A percentile compares a stretch with the other conserved stretches of the same genome.
These are phyloP conservation scores for Fusarium bulbicola DNA, from an alignment of 2,329 filamentous ascomycete genomes.

Conservation along the genomic window DNA sequence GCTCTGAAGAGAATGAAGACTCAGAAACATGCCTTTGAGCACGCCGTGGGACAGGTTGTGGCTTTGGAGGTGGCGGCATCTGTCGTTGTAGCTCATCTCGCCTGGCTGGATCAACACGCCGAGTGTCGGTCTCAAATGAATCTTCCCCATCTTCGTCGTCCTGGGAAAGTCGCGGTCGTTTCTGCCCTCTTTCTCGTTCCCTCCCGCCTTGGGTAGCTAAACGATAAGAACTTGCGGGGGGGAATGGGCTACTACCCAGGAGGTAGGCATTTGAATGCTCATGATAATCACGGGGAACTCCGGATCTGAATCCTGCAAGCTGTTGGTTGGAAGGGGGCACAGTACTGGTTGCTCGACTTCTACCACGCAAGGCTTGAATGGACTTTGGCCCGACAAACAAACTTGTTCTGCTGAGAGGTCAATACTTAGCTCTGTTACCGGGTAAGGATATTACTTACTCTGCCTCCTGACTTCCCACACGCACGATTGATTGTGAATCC, in stretches of 20 bases:
- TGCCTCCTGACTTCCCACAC: slow-evolving; percentile 19
- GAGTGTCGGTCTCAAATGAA: slow-evolving; percentile 43
- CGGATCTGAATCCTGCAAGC: slow-evolving; percentile 12
- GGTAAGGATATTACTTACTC: slow-evolving; percentile 16
- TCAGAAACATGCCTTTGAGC: background rate
- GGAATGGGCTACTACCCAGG: slow-evolving; percentile 16
- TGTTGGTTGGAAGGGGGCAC: slow-evolving; percentile 37
- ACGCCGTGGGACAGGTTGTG: slow-evolving; percentile 1
- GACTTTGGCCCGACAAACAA: slow-evolving; percentile 34
- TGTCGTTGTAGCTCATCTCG: slow-evolving; percentile 30
- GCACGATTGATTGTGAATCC: slow-evolving; percentile 41
- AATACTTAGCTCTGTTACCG: background rate
- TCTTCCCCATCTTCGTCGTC: slow-evolving; percentile 39
- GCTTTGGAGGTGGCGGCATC: slow-evolving; percentile 26
- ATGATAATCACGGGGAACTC: slow-evolving; percentile 35
- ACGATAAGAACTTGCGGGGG: slow-evolving; percentile 12
- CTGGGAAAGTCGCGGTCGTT: background rate
- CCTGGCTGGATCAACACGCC: slow-evolving; percentile 36
- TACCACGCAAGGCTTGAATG: slow-evolving; percentile 27
- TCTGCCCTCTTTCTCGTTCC: background rate
- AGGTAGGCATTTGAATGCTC: slow-evolving; percentile 33
- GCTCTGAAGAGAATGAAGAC: slow-evolving; percentile 1
- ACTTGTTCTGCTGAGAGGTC: slow-evolving; percentile 25
- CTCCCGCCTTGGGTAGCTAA: background rate
- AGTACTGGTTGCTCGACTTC: background rate